A percentile compares a stretch with the other conserved stretches of the same genome.
Conservation (phyloP, 2,329 filamentous ascomycete genomes). For the Nemania sp. region DNA sequence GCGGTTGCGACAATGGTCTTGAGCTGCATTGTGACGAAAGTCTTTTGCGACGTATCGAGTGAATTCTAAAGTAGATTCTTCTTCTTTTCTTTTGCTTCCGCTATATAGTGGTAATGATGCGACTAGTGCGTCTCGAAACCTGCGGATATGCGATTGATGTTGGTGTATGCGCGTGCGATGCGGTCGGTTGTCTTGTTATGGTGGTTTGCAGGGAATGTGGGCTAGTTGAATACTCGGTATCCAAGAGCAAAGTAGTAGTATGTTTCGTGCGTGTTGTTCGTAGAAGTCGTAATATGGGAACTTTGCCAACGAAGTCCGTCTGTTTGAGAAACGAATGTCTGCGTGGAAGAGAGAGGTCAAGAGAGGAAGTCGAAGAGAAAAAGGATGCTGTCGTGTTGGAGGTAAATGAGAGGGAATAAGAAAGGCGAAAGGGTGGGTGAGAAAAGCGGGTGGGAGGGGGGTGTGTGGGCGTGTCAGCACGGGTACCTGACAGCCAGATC, state of each 20-base stretch:
- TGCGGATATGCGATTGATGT: slow-evolving; percentile 20
- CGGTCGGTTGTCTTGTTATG: slow-evolving; percentile 22
- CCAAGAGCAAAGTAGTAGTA: slow-evolving; percentile 38
- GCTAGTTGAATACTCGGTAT: slow-evolving; percentile 49
- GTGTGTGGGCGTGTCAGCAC: slow-evolving; percentile 41
- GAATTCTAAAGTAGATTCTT: slow-evolving; percentile 8
- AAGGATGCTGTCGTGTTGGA: slow-evolving; percentile 15
- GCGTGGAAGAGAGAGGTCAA: slow-evolving; percentile 15
- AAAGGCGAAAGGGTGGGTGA: slow-evolving; percentile 28
- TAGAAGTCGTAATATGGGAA: slow-evolving; percentile 46
- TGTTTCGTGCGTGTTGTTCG: slow-evolving; percentile 36
- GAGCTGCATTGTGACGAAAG: slow-evolving; percentile 56
- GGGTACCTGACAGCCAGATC: slow-evolving; percentile 45
- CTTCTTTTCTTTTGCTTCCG: slow-evolving; percentile 23
- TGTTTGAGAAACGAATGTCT: slow-evolving; percentile 42
- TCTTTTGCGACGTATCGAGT: slow-evolving; percentile 21
- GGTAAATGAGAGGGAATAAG: slow-evolving; percentile 37
- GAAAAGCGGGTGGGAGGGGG: slow-evolving; percentile 37
- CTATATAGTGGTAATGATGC: slow-evolving; percentile 34
- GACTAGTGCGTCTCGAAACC: slow-evolving; percentile 29
- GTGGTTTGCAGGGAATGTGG: slow-evolving; percentile 43
- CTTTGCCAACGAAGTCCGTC: slow-evolving; percentile 53
- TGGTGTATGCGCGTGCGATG: slow-evolving; percentile 37
- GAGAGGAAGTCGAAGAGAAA: slow-evolving; percentile 31
- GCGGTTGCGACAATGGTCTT: slow-evolving; percentile 60